Evolutionary conservation across 768 basidiomycete genomes (phyloP).

Genomic region (Tulasnella sp.): DNA sequence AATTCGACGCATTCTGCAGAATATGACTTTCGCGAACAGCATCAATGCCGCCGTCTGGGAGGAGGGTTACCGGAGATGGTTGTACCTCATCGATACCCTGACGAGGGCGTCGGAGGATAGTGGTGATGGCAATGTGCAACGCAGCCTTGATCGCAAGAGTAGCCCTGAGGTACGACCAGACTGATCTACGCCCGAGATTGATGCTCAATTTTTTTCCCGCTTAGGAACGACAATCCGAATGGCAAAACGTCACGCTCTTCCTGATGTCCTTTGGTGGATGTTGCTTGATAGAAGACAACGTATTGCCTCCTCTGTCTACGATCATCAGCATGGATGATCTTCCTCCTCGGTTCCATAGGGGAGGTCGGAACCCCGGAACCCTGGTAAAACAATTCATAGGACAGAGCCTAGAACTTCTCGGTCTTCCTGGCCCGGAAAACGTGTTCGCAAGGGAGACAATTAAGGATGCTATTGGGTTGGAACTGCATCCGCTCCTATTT

Average conservation of each 20-base stretch:
- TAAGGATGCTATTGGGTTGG: conserved; percentile 68
- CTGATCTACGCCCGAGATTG: not conserved
- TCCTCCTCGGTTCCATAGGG: conserved; percentile 17
- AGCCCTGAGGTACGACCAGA: not conserved
- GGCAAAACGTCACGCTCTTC: conserved; percentile 77
- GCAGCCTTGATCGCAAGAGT: conserved; percentile 6
- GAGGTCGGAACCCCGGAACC: conserved; percentile 23
- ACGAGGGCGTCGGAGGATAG: conserved; percentile 27
- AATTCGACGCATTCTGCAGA: conserved; percentile 56
- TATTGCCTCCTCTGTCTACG: conserved; percentile 24
- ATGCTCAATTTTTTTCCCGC: not conserved
- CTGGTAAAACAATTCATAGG: conserved; percentile 56
- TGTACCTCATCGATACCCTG: conserved; percentile 43
- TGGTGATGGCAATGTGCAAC: conserved; percentile 5
- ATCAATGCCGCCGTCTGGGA: conserved; percentile 74
- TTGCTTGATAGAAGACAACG: conserved; percentile 45
- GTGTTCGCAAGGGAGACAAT: conserved; percentile 66
- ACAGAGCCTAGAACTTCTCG: conserved; percentile 57
- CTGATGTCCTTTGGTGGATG: conserved; percentile 63
- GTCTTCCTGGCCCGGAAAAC: conserved; percentile 36
- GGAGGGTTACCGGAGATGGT: conserved; percentile 73
- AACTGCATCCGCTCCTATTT: conserved; percentile 63
- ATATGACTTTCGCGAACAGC: conserved; percentile 51
- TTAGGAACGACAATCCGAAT: conserved; percentile 66
- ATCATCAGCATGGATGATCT: conserved; percentile 20